A percentile compares a stretch with the other conserved stretches of the same genome.
Evolutionary conservation across 2,329 filamentous ascomycete species (phyloP).

Genomic region (Ceratocystis variospora): DNA sequence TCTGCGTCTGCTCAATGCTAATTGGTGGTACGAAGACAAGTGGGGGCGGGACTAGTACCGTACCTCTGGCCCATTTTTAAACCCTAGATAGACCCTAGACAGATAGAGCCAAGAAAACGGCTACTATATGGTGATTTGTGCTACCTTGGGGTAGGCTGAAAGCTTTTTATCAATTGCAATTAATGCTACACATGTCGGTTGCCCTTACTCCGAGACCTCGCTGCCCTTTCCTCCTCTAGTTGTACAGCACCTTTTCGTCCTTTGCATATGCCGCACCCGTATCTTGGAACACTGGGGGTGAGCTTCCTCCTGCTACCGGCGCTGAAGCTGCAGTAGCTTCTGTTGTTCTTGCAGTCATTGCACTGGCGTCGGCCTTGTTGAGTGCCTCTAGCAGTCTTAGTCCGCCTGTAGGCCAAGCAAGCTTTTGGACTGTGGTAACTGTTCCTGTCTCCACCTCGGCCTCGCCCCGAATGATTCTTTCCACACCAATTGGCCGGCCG

Average conservation of each 20-base stretch:
- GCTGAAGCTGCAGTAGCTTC: not conserved
- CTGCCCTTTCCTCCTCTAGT: not conserved
- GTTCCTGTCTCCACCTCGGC: not conserved
- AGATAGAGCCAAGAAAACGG: no score
- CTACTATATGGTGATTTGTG: not conserved
- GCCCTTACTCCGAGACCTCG: not conserved
- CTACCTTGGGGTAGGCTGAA: not conserved
- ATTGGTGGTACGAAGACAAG: not conserved
- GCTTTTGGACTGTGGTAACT: not conserved
- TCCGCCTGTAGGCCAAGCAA: slow-evolving; percentile 11
- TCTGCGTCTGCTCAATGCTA: not conserved
- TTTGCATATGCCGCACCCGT: not conserved
- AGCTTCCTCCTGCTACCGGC: not conserved
- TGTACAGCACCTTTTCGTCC: slow-evolving; percentile 2
- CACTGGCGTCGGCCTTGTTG: slow-evolving; percentile 2
- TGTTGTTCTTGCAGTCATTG: not conserved
- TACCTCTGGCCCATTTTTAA: not conserved
- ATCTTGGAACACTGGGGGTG: not conserved
- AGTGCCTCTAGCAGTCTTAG: slow-evolving; percentile 9
- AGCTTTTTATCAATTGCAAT: no score
- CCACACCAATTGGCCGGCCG: slow-evolving; percentile 40
- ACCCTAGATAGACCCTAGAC: not conserved
- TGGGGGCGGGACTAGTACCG: not conserved
- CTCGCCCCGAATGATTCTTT: slow-evolving; percentile 36
- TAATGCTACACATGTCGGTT: no score